These are phyloP conservation scores for Jackrogersella multiformis DNA, from an alignment of 495 filamentous ascomycete genomes.

Conservation along the genomic window DNA sequence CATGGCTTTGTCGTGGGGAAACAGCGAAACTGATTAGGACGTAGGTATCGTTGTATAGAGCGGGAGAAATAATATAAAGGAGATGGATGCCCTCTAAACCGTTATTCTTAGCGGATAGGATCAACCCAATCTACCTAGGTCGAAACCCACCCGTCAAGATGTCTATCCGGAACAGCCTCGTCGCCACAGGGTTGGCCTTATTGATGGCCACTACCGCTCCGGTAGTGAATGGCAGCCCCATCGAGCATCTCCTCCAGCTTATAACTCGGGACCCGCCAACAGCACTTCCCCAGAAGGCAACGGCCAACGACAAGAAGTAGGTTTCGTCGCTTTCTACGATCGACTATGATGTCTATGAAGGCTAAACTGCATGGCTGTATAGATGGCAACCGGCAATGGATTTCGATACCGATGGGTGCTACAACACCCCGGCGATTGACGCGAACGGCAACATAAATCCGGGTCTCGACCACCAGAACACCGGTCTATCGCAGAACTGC, in stretches of 20 bases:
- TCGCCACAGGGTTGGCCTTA: conserved; percentile 46
- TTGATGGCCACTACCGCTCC: conserved; percentile 39
- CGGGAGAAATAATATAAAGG: conserved; percentile 13
- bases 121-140: conserved; percentile 10
- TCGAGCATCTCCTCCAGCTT: conserved; percentile 27
- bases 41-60: not conserved
- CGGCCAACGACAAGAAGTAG: conserved; percentile 51
- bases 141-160: conserved; percentile 33
- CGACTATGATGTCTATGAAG: not conserved
- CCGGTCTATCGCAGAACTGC: conserved; percentile 47
- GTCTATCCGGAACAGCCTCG: conserved; percentile 47
- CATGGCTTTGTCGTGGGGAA: conserved; percentile 6
- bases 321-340: not conserved
- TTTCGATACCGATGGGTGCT: conserved; percentile 59
- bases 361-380: conserved; percentile 25
- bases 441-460: conserved; percentile 49
- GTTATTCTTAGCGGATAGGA: not conserved
- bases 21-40: not conserved
- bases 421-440: conserved; percentile 57
- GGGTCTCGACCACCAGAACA: conserved; percentile 49
- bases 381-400: conserved; percentile 57
- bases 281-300: conserved; percentile 54
- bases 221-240: conserved; percentile 30
- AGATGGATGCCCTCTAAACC: not conserved
- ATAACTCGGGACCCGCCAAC: conserved; percentile 39